phyloP scores from a whole-genome alignment of 116 monocot species.

The Trichopus zeylanicus region DNA sequence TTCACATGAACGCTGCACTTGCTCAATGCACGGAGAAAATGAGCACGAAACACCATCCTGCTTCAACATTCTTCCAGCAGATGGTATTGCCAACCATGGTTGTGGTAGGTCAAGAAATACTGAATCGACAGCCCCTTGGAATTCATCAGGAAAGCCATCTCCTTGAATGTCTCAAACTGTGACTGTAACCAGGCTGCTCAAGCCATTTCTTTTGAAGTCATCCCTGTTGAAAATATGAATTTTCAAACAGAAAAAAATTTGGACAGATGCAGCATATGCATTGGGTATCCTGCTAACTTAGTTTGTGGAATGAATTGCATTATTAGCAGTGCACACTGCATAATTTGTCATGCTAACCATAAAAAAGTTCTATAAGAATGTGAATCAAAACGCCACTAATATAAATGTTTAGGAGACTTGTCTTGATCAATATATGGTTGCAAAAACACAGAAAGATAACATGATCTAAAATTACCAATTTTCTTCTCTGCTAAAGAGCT shows the following conservation, averaged over 20 bases:
- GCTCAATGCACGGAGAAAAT: conserved; percentile 99
- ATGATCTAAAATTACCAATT: not conserved
- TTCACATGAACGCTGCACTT: conserved; percentile 92
- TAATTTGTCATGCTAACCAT: too few relatives aligned
- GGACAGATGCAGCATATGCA: too few relatives aligned
- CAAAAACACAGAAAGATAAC: not conserved
- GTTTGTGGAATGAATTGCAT: too few relatives aligned
- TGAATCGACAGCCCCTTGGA: conserved; percentile 52
- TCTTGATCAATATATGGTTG: not conserved
- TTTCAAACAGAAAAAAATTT: not conserved
- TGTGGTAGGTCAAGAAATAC: conserved; percentile 98
- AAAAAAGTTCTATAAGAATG: too few relatives aligned
- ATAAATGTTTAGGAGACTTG: too few relatives aligned
- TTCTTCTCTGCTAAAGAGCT: too few relatives aligned
- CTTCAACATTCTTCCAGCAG: conserved; percentile 67
- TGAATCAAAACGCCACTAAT: too few relatives aligned
- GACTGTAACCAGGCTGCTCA: conserved; percentile 72
- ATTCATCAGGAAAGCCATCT: conserved; percentile 83
- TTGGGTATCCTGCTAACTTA: too few relatives aligned
- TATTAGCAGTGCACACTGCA: too few relatives aligned
- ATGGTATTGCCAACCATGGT: conserved; percentile 90
- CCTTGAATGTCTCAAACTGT: conserved; percentile 89
- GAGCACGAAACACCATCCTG: conserved; percentile 89
- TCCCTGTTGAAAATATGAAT: conserved; percentile 30
- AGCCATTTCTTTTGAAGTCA: conserved; percentile 75